Conservation (phyloP, 169 alveolate species). For the Amoebophrya sp. region DNA sequence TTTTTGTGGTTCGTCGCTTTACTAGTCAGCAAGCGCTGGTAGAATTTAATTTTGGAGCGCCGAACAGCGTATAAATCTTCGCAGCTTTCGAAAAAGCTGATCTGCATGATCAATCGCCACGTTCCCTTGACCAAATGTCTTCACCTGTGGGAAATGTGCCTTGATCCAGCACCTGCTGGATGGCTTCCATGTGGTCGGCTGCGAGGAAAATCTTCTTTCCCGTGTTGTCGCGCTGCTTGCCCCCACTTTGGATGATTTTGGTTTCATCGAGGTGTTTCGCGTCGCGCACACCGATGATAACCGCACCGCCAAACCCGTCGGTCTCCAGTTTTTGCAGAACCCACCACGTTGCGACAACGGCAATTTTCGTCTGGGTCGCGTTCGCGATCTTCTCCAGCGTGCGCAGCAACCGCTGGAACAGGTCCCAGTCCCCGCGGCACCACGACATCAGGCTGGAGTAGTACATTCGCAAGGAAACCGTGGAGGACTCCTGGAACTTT, state of each 20-base stretch:
- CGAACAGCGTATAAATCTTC: too few relatives aligned
- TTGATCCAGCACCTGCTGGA: background rate
- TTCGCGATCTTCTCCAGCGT: background rate
- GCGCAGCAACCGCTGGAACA: background rate
- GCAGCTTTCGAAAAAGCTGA: too few relatives aligned
- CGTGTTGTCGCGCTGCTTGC: background rate
- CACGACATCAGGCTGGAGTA: background rate
- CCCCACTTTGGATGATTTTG: background rate
- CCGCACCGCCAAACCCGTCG: background rate
- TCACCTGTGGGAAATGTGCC: background rate
- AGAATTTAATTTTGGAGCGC: too few relatives aligned
- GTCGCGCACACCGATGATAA: background rate
- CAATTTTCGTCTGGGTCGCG: background rate
- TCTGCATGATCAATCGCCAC: too few relatives aligned
- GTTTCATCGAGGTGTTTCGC: background rate
- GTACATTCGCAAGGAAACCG: background rate
- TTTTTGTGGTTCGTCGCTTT: too few relatives aligned
- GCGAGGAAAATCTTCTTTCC: background rate
- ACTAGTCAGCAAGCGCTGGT: too few relatives aligned
- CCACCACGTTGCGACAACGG: background rate
- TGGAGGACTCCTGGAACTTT: background rate
- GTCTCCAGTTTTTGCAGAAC: conserved; percentile 7
- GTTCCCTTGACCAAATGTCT: background rate
- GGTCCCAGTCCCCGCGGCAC: background rate
- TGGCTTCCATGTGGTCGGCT: background rate